A percentile compares a stretch with the other conserved stretches of the same genome.
These are phyloP conservation scores for Pseudotsuga menziesii DNA, from an alignment of 75 land plant species.

Conservation along the genomic window DNA sequence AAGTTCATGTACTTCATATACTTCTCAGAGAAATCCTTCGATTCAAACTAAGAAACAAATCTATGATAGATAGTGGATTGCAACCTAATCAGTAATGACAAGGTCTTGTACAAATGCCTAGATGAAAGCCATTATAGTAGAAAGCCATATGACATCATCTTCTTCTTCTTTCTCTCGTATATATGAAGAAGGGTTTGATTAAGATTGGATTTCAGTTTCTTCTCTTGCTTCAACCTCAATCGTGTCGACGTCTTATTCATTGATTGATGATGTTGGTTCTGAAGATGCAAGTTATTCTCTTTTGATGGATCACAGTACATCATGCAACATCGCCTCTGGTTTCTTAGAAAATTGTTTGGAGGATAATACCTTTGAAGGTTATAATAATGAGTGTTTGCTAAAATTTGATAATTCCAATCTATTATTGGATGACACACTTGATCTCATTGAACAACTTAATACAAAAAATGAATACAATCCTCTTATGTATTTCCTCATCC, in stretches of 20 bases:
- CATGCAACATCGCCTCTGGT: slow-evolving; percentile 1
- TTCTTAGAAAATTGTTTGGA: neutral
- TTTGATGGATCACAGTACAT: neutral
- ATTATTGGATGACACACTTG: neutral
- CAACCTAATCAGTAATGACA: neutral
- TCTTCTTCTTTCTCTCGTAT: too few species aligned
- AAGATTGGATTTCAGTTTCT: neutral
- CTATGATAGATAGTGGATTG: too few species aligned
- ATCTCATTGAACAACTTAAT: neutral
- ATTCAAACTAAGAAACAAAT: too few species aligned
- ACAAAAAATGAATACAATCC: neutral
- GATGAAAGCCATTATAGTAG: neutral
- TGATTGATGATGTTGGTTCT: too few species aligned
- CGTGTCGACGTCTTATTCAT: slow-evolving; percentile 3
- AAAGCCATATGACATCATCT: too few species aligned
- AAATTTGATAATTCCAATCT: neutral
- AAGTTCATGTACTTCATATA: neutral
- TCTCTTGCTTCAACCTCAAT: neutral
- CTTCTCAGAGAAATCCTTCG: too few species aligned
- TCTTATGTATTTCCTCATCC: neutral
- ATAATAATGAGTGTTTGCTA: neutral
- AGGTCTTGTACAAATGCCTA: neutral
- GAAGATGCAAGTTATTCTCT: too few species aligned
- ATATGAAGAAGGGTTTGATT: too few species aligned
- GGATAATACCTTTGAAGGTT: neutral